Evolutionary conservation across 2,329 filamentous ascomycete genomes (phyloP).

Genomic region (Phialophora macrospora): DNA sequence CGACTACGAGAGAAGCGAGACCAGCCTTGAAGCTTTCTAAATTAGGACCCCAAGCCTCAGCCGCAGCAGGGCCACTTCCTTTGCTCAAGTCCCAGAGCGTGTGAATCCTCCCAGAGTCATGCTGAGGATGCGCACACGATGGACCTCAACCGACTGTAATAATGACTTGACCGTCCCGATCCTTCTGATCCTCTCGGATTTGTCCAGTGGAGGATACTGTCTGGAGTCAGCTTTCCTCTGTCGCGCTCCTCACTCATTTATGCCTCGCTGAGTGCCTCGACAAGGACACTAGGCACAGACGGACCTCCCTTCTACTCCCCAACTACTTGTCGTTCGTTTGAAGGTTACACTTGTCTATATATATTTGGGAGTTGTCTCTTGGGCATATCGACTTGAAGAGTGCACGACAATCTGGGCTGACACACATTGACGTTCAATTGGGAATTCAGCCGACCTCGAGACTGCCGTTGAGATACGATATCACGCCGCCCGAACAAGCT

Average conservation of each 20-base stretch:
- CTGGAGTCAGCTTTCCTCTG: background rate
- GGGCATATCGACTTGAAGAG: background rate
- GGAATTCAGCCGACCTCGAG: background rate
- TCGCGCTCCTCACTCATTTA: background rate
- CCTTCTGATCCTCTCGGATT: constrained; percentile 8
- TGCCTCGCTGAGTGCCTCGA: background rate
- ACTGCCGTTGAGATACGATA: background rate
- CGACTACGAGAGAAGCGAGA: background rate
- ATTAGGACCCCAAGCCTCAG: constrained; percentile 33
- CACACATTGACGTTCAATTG: background rate
- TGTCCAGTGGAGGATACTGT: constrained; percentile 4
- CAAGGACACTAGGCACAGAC: background rate
- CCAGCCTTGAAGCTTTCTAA: constrained; percentile 9
- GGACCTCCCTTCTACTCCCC: background rate
- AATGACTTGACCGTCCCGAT: constrained; percentile 4
- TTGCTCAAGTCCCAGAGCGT: background rate
- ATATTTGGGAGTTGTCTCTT: background rate
- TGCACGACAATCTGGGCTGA: background rate
- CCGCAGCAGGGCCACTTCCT: constrained; percentile 20
- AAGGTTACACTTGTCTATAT: background rate
- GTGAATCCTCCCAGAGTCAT: constrained; percentile 4
- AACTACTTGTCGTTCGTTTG: constrained; percentile 3
- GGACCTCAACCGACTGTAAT: background rate
- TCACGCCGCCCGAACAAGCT: background rate
- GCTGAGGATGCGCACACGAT: background rate